A percentile compares a stretch with the other conserved stretches of the same genome.
Conservation (phyloP, 2,329 filamentous ascomycete genomes). For the Fusarium coffeatum region DNA sequence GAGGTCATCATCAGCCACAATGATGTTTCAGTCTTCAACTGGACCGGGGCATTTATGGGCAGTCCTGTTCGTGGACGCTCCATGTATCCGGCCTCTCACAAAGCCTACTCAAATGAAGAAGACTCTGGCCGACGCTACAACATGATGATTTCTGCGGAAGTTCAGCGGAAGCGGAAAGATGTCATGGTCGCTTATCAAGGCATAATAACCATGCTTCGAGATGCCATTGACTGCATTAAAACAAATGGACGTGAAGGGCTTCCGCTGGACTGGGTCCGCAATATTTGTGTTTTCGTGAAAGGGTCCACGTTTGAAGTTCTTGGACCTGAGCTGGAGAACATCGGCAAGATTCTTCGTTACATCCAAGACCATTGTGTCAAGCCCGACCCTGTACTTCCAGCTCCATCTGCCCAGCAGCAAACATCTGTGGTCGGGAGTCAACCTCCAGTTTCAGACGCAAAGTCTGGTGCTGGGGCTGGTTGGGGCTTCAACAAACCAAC, state of each 20-base stretch:
- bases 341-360: not conserved
- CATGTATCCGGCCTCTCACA: slow-evolving; percentile 6
- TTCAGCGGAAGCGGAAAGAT: not conserved
- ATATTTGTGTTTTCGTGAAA: not conserved
- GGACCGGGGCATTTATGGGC: not conserved
- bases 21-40: slow-evolving; percentile 7
- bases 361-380: not conserved
- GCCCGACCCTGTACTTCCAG: not conserved
- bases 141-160: slow-evolving; percentile 6
- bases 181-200: not conserved
- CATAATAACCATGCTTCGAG: not conserved
- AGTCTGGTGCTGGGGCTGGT: not conserved
- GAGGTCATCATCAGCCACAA: slow-evolving; percentile 5
- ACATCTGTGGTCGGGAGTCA: not conserved
- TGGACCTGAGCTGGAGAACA: not conserved
- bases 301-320: not conserved
- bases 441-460: not conserved
- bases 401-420: not conserved
- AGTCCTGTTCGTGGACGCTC: slow-evolving; percentile 2
- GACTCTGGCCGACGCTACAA: not conserved
- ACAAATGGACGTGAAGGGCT: not conserved
- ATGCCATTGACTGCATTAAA: slow-evolving; percentile 6
- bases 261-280: not conserved
- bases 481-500: not conserved
- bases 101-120: not conserved